Evolutionary conservation across 305 asterid species (phyloP).

Genomic region (Ajuga reptans): DNA sequence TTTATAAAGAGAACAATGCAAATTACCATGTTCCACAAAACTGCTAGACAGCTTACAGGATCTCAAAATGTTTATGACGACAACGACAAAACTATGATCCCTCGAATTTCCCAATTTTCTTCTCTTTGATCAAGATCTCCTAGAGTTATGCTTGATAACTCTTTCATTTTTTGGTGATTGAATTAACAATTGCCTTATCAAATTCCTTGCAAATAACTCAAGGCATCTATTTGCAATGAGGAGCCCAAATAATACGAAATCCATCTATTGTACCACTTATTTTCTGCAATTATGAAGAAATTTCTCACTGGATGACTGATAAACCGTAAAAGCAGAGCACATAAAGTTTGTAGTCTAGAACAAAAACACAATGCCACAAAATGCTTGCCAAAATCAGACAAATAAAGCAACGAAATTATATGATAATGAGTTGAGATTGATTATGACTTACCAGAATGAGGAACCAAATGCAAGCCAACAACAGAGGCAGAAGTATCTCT

Average conservation of each 20-base stretch:
- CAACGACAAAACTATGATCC: too few species aligned
- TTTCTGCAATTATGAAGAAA: background rate
- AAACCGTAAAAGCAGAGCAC: background rate
- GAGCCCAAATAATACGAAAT: background rate
- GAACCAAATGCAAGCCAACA: slow-evolving; percentile 60
- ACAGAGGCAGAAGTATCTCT: slow-evolving; percentile 52
- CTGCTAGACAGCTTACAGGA: too few species aligned
- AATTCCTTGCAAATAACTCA: too few species aligned
- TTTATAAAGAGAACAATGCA: background rate
- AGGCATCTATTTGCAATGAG: background rate
- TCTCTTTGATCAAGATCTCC: background rate
- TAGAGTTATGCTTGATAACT: background rate
- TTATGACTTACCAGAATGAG: slow-evolving; percentile 41
- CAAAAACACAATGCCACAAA: background rate
- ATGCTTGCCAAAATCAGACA: background rate
- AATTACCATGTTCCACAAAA: background rate
- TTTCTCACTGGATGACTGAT: background rate
- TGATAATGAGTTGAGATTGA: background rate
- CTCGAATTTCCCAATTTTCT: background rate
- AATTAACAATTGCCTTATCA: background rate
- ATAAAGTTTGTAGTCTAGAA: background rate
- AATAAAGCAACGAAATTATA: background rate
- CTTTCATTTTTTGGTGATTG: background rate
- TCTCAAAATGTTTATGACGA: too few species aligned
- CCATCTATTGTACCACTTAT: background rate